phyloP scores from a whole-genome alignment of 345 rosid species.

The Brassica juncea region DNA sequence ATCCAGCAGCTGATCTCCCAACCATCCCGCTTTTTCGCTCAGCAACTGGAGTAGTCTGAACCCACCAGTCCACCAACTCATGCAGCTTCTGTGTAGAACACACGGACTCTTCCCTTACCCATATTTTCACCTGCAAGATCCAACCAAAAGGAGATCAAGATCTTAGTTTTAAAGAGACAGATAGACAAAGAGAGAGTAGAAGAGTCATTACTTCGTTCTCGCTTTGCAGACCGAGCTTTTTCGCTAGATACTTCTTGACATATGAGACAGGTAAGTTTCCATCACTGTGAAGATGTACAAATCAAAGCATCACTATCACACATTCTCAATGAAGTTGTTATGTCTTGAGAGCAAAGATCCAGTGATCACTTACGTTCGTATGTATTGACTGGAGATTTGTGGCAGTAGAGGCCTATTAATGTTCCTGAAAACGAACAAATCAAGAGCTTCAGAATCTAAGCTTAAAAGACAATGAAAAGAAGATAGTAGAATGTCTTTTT shows the following conservation, averaged over 20 bases:
- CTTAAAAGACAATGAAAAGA: not conserved
- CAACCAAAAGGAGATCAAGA: not conserved
- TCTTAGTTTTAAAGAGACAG: not conserved
- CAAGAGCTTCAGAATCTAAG: not conserved
- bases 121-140: slow-evolving; percentile 54
- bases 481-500: not conserved
- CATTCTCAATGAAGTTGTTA: not conserved
- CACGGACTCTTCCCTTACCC: slow-evolving; percentile 45
- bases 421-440: slow-evolving; percentile 17
- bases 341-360: not conserved
- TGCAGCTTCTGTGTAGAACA: slow-evolving; percentile 39
- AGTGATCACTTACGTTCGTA: slow-evolving; percentile 10
- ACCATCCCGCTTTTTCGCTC: slow-evolving; percentile 32
- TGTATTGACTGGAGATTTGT: not conserved
- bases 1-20: slow-evolving; percentile 55
- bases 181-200: not conserved
- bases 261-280: slow-evolving; percentile 11
- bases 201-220: slow-evolving; percentile 10
- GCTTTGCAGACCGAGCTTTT: slow-evolving; percentile 18
- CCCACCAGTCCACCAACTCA: slow-evolving; percentile 49
- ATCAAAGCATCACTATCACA: not conserved
- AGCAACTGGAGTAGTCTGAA: slow-evolving; percentile 38
- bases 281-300: slow-evolving; percentile 16
- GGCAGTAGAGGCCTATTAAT: not conserved
- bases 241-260: slow-evolving; percentile 18